These are phyloP conservation scores for Jaapia argillacea DNA, from an alignment of 768 basidiomycete genomes.

Conservation along the genomic window DNA sequence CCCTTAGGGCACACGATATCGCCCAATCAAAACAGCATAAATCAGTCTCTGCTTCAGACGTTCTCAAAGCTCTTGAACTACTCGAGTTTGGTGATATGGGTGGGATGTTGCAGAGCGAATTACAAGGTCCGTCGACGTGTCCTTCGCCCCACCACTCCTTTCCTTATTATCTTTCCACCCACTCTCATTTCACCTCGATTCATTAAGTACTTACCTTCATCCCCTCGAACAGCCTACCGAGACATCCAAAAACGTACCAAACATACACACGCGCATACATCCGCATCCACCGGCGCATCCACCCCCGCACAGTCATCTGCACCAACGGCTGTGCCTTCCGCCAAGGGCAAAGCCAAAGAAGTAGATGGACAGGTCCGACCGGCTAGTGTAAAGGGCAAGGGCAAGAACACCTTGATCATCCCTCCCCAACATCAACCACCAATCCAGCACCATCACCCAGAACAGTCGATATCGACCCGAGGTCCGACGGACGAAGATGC, in stretches of 20 bases:
- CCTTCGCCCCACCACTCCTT: slow-evolving; percentile 3
- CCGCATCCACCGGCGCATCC: slow-evolving; percentile 11
- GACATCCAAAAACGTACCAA: slow-evolving; percentile 55
- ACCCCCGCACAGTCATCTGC: slow-evolving; percentile 14
- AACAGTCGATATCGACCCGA: slow-evolving; percentile 17
- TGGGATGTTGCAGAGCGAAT: slow-evolving; percentile 50
- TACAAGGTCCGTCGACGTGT: slow-evolving; percentile 54
- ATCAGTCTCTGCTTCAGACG: slow-evolving; percentile 83
- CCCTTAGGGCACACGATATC: slow-evolving; percentile 86
- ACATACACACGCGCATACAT: slow-evolving; percentile 17
- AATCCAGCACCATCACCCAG: slow-evolving; percentile 8
- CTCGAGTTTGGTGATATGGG: slow-evolving; percentile 70
- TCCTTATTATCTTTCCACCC: background rate
- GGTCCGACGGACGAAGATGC: slow-evolving; percentile 15
- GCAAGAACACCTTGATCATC: slow-evolving; percentile 8
- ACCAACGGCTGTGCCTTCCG: too few relatives aligned
- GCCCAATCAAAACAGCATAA: slow-evolving; percentile 80
- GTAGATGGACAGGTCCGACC: background rate
- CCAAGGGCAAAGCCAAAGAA: slow-evolving; percentile 4
- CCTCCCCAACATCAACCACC: slow-evolving; percentile 16
- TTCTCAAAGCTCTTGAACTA: slow-evolving; percentile 76
- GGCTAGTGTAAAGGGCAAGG: slow-evolving; percentile 5
- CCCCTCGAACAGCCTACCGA: slow-evolving; percentile 63
- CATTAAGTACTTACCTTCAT: background rate
- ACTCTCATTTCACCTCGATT: background rate